Evolutionary conservation across 371 early-diverging fungal species (phyloP).

Genomic region (Rhizopus microsporus): DNA sequence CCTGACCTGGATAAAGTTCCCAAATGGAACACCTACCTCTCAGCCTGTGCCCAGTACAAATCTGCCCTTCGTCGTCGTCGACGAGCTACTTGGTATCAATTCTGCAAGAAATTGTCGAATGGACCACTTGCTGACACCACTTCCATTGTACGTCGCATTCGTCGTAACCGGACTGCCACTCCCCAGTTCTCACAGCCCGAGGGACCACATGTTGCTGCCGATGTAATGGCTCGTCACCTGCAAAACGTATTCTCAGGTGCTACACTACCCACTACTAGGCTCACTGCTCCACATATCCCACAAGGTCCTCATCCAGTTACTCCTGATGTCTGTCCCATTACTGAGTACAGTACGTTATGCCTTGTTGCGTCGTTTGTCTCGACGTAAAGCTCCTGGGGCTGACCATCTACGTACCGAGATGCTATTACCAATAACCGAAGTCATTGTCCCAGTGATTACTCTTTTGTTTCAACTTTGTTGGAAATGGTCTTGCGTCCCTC

Average conservation of each 20-base stretch:
- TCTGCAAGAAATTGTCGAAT: constrained; percentile 8
- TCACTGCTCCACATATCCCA: constrained; percentile 2
- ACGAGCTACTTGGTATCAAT: constrained; percentile 4
- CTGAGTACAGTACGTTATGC: neutral
- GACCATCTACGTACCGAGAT: constrained; percentile 30
- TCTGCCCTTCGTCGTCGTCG: neutral
- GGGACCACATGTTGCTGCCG: constrained; percentile 13
- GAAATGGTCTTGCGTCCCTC: constrained; percentile 18
- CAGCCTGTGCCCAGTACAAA: neutral
- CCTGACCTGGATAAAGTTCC: neutral
- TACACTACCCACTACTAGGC: neutral
- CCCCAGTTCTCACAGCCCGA: constrained; percentile 10
- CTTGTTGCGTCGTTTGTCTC: neutral
- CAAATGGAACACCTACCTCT: neutral
- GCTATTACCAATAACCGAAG: constrained; percentile 19
- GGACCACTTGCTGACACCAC: constrained; percentile 2
- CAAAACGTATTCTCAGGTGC: constrained; percentile 4
- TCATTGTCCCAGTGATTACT: neutral
- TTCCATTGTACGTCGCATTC: constrained; percentile 5
- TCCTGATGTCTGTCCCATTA: neutral
- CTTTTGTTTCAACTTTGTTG: constrained; percentile 22
- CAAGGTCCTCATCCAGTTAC: neutral
- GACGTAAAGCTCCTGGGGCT: constrained; percentile 21
- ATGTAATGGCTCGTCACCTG: constrained; percentile 11
- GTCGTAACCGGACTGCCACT: neutral